Evolutionary conservation across 1,284 basidiomycete species (phyloP).

Genomic region (Ceratobasidium sp.): DNA sequence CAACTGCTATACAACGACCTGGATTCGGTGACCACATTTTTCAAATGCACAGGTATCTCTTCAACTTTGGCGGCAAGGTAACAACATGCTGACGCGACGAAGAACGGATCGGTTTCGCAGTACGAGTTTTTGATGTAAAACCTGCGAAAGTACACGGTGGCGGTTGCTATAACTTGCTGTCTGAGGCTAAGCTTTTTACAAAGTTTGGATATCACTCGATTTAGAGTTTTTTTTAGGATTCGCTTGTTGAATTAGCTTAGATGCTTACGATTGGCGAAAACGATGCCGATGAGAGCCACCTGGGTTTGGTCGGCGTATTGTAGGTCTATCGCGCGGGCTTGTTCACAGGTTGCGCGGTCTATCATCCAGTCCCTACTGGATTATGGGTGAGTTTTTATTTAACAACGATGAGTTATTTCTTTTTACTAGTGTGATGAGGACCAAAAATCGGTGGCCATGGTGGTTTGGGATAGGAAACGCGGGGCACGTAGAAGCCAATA

Average conservation of each 20-base stretch:
- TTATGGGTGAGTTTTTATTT: not conserved
- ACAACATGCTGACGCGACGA: slow-evolving; percentile 91
- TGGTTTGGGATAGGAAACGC: not conserved
- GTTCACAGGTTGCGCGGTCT: slow-evolving; percentile 74
- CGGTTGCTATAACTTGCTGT: slow-evolving; percentile 91
- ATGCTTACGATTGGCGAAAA: slow-evolving; percentile 79
- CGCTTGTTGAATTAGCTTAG: not conserved
- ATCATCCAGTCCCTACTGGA: slow-evolving; percentile 86
- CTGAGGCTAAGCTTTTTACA: slow-evolving; percentile 84
- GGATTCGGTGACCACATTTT: slow-evolving; percentile 87
- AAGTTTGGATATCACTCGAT: slow-evolving; percentile 82
- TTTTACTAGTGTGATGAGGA: slow-evolving; percentile 54
- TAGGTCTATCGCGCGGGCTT: slow-evolving; percentile 77
- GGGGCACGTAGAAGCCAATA: not conserved
- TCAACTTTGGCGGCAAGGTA: slow-evolving; percentile 98
- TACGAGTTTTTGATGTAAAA: slow-evolving; percentile 96
- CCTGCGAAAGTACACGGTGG: slow-evolving; percentile 90
- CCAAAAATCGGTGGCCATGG: slow-evolving; percentile 56
- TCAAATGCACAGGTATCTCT: slow-evolving; percentile 94
- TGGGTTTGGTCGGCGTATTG: slow-evolving; percentile 77
- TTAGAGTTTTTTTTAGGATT: not conserved
- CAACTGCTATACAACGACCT: slow-evolving; percentile 75
- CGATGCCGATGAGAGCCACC: slow-evolving; percentile 81
- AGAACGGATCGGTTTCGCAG: slow-evolving; percentile 91
- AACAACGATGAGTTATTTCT: not conserved